A percentile compares a stretch with the other conserved stretches of the same genome.
These are phyloP conservation scores for Fraxinus anomala DNA, from an alignment of 257 asterid species.

Conservation along the genomic window DNA sequence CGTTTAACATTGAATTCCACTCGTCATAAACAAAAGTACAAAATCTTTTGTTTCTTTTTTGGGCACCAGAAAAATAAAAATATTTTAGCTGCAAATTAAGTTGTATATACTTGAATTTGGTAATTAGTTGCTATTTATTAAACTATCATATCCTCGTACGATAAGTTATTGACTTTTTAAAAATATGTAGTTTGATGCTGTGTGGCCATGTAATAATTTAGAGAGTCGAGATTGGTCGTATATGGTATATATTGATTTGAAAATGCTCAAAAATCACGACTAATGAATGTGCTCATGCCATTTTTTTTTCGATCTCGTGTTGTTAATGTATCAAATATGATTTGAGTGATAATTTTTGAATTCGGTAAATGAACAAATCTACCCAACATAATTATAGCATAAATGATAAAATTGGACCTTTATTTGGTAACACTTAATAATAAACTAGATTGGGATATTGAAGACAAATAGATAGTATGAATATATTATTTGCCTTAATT, in stretches of 20 bases:
- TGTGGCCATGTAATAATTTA: too few species aligned
- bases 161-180: too few species aligned
- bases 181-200: too few species aligned
- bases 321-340: too few species aligned
- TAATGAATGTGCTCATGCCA: too few species aligned
- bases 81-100: not conserved
- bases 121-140: too few species aligned
- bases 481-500: too few species aligned
- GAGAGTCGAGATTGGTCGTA: not conserved
- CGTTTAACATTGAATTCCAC: too few species aligned
- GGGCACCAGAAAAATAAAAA: not conserved
- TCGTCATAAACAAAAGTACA: too few species aligned
- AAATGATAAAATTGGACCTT: not conserved
- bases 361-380: too few species aligned
- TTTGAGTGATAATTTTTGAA: not conserved
- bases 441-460: not conserved
- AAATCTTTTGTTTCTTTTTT: not conserved
- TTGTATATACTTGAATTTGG: not conserved
- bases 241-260: not conserved
- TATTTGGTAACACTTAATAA: not conserved
- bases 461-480: too few species aligned
- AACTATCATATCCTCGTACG: not conserved
- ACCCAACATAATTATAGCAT: not conserved
- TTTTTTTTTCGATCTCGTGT: not conserved
- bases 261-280: too few species aligned